A percentile compares a stretch with the other conserved stretches of the same genome.
Evolutionary conservation across 371 early-diverging fungal genomes (phyloP).

Genomic region (Mortierella sp.): DNA sequence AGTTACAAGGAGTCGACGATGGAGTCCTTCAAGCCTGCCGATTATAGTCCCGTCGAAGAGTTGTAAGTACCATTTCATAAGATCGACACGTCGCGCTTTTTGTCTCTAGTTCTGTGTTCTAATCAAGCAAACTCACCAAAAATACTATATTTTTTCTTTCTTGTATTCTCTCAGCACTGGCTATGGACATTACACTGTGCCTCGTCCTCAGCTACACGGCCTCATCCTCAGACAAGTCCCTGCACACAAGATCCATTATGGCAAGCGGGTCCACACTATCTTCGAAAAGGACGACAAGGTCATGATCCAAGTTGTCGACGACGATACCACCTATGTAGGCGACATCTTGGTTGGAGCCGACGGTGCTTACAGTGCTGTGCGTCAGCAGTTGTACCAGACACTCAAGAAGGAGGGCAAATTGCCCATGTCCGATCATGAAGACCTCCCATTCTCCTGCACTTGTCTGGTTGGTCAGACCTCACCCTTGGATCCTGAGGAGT

Average conservation of each 20-base stretch:
- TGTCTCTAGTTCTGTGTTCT: too few relatives aligned
- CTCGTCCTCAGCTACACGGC: slow-evolving; percentile 10
- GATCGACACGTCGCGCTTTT: too few relatives aligned
- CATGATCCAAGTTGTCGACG: slow-evolving; percentile 1
- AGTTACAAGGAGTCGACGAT: neutral
- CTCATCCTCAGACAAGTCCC: slow-evolving; percentile 10
- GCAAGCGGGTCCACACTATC: slow-evolving; percentile 5
- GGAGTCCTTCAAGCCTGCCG: too few relatives aligned
- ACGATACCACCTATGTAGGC: neutral
- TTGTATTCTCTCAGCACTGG: too few relatives aligned
- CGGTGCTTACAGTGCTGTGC: slow-evolving; percentile 18
- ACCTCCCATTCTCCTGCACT: slow-evolving; percentile 4
- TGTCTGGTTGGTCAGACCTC: slow-evolving; percentile 15
- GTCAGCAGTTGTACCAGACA: neutral
- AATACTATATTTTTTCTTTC: too few relatives aligned
- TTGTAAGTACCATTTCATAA: too few relatives aligned
- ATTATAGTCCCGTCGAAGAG: too few relatives aligned
- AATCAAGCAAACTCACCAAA: too few relatives aligned
- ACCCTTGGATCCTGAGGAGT: neutral
- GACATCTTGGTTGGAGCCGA: slow-evolving; percentile 16
- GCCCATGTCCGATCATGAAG: neutral
- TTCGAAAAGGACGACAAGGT: neutral
- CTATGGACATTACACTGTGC: neutral
- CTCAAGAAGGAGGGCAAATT: neutral
- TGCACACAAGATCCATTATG: slow-evolving; percentile 1